Base-by-base conservation (phyloP, 768 basidiomycete species). In the Tulasnella sp. region DNA sequence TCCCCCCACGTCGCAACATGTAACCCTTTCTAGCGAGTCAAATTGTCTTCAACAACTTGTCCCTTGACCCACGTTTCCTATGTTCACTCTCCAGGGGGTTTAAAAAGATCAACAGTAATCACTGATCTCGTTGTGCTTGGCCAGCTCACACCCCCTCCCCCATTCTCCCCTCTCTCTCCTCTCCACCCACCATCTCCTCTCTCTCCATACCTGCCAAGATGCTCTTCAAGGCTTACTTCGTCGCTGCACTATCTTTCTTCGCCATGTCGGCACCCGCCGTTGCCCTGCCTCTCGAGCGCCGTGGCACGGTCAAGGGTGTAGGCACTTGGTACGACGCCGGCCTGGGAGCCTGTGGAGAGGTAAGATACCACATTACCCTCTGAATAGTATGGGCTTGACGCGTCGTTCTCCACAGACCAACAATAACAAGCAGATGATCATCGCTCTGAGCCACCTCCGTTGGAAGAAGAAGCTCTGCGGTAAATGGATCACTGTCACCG, bases 401-500 rank as follows among this genome's bases (percentile, higher is more conserved):
- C 6, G 12, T 2, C n/a, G 25, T 14, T 9, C 3, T 29, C 37
- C 12, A 7, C 15, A 57, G 54, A n/a, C 11, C 11, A 57, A 57
- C 54, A 45, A 43, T 2, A 45, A 57, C 32, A 23, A 8, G n/a
- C 46, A 58, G 19, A 31, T 23, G 7, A 58, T 58, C 49, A 40
- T 58, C 37, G 57, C 57, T n/a, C 17, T 58, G 11, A 49, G 50
- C 48, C 17, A 25, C 14, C 3, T 23, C 35, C 48, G 36, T 46
- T 58, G 27, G 15, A 31, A 23, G 29, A 17, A 32, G 3, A 35
- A 35, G 27, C 59, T 62, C 53, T 67, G 66, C 52, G 66, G 66
- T 35, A 59, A 65, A 60, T 56, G 49, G 43, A n/a, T 67, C 37
- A 56, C 55, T 4, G 62, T 67, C 43, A 66, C 62, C 55, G 66